Base-by-base conservation (phyloP, 1,284 basidiomycete genomes). In the Puccinia hordei region DNA sequence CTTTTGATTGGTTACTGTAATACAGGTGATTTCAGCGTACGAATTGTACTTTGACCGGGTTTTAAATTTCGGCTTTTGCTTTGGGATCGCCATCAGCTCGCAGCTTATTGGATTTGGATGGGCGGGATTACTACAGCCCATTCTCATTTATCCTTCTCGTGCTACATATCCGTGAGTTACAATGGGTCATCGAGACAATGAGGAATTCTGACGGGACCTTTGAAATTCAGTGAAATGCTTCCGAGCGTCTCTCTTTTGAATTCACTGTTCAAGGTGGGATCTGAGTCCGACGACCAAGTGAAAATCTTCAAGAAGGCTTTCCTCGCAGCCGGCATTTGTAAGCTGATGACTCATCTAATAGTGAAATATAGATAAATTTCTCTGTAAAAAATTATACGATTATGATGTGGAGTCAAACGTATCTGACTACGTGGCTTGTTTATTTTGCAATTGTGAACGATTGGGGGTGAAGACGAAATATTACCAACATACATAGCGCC, bases 291-390 rank as follows among this genome's bases (percentile, higher is more conserved):
- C 12, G 63, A 77, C 33, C 74, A 77, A 33, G 22, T 77, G 3
- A n/a, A n/a, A n/a, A 68, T 77, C 53, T 68, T 77, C 63, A 77
- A 68, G 46, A 66, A 55, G 63, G 74, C 74, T 35, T 68, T 77
- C 33, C n/a, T 77, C 2, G 61, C 35, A 15, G 53, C 65, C 19
- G 74, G 44, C 22, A 49, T 77, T 49, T 77, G 74, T 77, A 41
- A 68, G 74, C n/a, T 44, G 55, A 38, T 1, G 0, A 55, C 53
- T 24, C 46, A 49, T 55, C 24, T 5, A n/a, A 51, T 19, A 5
- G 17, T 3, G 24, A 41, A 44, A 41, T 9, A 33, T 15, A 44
- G 27, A 49, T 9, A n/a, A n/a, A n/a, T 17, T 69, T 1, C 27
- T 15, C 66, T 12, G 12, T 41, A 41, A 41, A 41, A 41, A 4